phyloP scores from a whole-genome alignment of 768 basidiomycete species.

The Paxillus involutus region DNA sequence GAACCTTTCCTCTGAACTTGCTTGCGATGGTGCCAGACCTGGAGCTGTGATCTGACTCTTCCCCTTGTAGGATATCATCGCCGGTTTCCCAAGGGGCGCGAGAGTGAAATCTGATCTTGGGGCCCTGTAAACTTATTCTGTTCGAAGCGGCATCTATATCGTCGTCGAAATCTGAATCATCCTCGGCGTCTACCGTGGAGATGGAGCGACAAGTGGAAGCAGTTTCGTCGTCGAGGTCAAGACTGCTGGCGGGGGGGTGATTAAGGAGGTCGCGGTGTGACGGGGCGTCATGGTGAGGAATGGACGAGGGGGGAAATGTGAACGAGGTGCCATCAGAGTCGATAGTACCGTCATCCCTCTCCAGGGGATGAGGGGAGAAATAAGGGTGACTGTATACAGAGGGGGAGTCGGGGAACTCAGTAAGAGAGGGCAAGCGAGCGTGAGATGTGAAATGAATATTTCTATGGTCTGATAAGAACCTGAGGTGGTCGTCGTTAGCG shows the following conservation, averaged over 20 bases:
- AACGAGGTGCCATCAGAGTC: slow-evolving; percentile 28
- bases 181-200: slow-evolving; percentile 31
- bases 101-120: slow-evolving; percentile 80
- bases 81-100: slow-evolving; percentile 81
- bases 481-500: slow-evolving; percentile 47
- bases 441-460: slow-evolving; percentile 38
- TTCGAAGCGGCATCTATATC: slow-evolving; percentile 45
- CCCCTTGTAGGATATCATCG: slow-evolving; percentile 44
- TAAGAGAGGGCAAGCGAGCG: slow-evolving; percentile 52
- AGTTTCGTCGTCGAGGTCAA: slow-evolving; percentile 57
- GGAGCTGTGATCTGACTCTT: slow-evolving; percentile 42
- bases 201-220: slow-evolving; percentile 26
- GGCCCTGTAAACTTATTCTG: slow-evolving; percentile 75
- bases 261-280: slow-evolving; percentile 41
- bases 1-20: slow-evolving; percentile 29
- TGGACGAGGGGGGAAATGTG: slow-evolving; percentile 18
- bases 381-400: slow-evolving; percentile 65
- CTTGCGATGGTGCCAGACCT: slow-evolving; percentile 29
- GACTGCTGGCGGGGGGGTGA: slow-evolving; percentile 49
- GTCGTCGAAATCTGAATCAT: slow-evolving; percentile 35
- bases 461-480: slow-evolving; percentile 54
- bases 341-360: slow-evolving; percentile 25
- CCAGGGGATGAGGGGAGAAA: slow-evolving; percentile 50
- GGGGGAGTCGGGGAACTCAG: slow-evolving; percentile 64
- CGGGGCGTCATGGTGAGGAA: slow-evolving; percentile 19